phyloP scores from a whole-genome alignment of 2,329 filamentous ascomycete genomes.

The Ophiobolus disseminans region DNA sequence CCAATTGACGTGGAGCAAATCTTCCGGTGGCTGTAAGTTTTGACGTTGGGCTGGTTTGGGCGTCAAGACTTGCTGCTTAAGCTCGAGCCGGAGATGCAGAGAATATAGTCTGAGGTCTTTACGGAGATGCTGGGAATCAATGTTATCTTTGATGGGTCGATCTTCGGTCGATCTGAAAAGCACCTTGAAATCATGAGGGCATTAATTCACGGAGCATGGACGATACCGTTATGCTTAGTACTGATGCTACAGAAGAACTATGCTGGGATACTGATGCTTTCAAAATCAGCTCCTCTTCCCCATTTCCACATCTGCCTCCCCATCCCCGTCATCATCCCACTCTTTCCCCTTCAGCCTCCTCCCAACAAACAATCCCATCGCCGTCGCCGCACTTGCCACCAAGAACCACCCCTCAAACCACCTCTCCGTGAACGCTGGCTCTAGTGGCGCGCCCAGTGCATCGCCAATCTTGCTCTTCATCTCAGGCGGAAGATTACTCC shows the following conservation, averaged over 20 bases:
- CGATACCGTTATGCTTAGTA: background rate
- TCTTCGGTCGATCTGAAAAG: no score
- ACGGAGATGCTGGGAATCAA: background rate
- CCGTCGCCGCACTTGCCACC: constrained; percentile 69
- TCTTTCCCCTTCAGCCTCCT: constrained; percentile 62
- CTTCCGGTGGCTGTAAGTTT: constrained; percentile 12
- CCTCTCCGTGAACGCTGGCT: constrained; percentile 73
- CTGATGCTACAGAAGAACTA: background rate
- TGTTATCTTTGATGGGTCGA: no score
- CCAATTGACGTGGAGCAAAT: background rate
- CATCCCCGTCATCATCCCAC: constrained; percentile 49
- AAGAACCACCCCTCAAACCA: constrained; percentile 94
- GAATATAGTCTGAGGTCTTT: background rate
- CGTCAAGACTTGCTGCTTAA: background rate
- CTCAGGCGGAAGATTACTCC: constrained; percentile 79
- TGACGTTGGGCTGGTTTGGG: background rate
- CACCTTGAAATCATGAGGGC: no score
- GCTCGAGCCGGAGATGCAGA: background rate
- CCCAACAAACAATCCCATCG: constrained; percentile 75
- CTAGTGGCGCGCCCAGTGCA: constrained; percentile 77
- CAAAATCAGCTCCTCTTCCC: constrained; percentile 67
- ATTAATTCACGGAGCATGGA: no score
- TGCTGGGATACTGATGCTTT: background rate
- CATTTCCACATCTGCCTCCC: constrained; percentile 69
- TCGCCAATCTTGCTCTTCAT: constrained; percentile 79